Conservation (phyloP, 345 rosid genomes). For the Alliaria petiolata region DNA sequence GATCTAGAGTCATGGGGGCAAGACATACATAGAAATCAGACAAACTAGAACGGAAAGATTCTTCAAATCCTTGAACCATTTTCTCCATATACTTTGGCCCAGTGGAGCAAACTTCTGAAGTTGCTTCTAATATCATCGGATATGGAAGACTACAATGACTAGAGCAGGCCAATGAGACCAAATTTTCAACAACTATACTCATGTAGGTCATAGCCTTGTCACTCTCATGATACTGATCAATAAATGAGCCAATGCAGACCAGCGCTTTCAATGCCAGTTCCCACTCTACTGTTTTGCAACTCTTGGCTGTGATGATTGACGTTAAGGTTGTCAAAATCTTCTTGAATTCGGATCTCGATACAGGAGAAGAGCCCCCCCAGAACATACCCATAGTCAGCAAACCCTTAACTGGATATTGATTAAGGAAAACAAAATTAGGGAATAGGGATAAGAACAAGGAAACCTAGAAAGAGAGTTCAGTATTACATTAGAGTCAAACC, state of each 20-base stretch:
- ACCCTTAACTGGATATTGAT: slow-evolving; percentile 71
- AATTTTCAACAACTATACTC: slow-evolving; percentile 52
- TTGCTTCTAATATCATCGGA: slow-evolving; percentile 55
- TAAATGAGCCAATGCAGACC: slow-evolving; percentile 61
- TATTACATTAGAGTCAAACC: neutral
- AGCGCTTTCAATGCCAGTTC: slow-evolving; percentile 67
- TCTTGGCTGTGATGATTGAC: slow-evolving; percentile 48
- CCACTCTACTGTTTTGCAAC: slow-evolving; percentile 48
- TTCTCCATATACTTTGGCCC: slow-evolving; percentile 53
- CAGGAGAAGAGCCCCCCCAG: slow-evolving; percentile 44
- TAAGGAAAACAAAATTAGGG: neutral
- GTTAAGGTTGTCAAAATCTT: slow-evolving; percentile 52
- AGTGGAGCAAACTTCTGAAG: slow-evolving; percentile 56
- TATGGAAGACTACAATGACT: slow-evolving; percentile 47
- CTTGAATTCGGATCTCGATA: slow-evolving; percentile 57
- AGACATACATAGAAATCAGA: slow-evolving; percentile 63
- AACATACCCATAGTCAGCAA: slow-evolving; percentile 67
- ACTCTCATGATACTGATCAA: slow-evolving; percentile 44
- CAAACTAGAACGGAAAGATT: slow-evolving; percentile 50
- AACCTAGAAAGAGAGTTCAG: neutral
- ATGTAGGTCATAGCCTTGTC: slow-evolving; percentile 58
- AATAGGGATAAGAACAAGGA: neutral
- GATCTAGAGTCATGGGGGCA: slow-evolving; percentile 4
- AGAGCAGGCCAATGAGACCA: slow-evolving; percentile 46
- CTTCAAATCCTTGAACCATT: slow-evolving; percentile 58